Conservation (phyloP, 805 yeast species). For the Blastobotrys terrestris region DNA sequence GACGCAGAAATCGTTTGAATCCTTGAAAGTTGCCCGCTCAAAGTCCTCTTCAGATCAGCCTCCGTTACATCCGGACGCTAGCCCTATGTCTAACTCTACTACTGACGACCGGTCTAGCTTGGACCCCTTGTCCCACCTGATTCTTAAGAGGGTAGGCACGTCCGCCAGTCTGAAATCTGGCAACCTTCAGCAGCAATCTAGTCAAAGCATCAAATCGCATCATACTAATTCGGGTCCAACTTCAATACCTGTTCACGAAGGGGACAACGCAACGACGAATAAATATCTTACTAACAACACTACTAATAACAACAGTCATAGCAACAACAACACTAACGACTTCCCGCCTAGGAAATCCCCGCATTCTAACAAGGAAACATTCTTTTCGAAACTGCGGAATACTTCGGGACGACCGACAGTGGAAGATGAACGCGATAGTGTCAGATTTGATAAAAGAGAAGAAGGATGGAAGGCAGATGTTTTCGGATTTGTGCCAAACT, state of each 20-base stretch:
- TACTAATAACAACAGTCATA: background rate
- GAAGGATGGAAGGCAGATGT: conserved; percentile 30
- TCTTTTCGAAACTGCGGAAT: conserved; percentile 16
- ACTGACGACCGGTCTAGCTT: conserved; percentile 2
- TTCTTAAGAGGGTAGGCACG: conserved; percentile 10
- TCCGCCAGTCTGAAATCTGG: background rate
- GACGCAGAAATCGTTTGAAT: conserved; percentile 2
- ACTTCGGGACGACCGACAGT: conserved; percentile 20
- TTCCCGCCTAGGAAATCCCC: background rate
- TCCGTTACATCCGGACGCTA: background rate
- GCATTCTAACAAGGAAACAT: conserved; percentile 3
- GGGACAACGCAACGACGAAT: background rate
- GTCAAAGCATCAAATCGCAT: background rate
- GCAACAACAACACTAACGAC: background rate
- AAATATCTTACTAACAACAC: background rate
- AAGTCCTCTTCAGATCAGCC: background rate
- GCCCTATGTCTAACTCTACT: background rate
- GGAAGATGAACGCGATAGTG: conserved; percentile 15
- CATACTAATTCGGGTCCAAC: background rate
- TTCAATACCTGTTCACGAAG: background rate
- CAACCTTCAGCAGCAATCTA: conserved; percentile 1
- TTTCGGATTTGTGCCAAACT: conserved; percentile 24
- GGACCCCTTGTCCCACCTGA: conserved; percentile 14
- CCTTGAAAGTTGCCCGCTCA: background rate
- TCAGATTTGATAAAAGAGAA: conserved; percentile 13